Conservation (phyloP, 192 early-diverging fungal genomes). For the Coemansia sp. region DNA sequence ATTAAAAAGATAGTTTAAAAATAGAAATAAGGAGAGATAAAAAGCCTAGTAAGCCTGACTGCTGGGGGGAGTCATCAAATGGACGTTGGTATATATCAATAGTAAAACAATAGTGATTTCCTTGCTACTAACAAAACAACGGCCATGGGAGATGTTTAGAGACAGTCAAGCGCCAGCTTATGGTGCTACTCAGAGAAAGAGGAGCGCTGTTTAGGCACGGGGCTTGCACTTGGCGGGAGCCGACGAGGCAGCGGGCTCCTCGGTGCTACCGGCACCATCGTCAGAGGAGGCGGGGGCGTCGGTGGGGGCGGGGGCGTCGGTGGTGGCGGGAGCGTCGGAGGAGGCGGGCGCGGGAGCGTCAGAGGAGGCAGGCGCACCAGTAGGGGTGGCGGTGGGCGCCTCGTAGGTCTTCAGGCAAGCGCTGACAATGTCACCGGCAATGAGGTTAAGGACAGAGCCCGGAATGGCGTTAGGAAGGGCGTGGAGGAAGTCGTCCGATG, state of each 20-base stretch:
- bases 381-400: conserved; percentile 6
- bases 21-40: background rate
- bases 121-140: background rate
- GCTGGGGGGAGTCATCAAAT: too few relatives aligned
- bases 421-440: conserved; percentile 28
- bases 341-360: background rate
- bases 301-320: conserved; percentile 8
- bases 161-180: too few relatives aligned
- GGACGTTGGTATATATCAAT: too few relatives aligned
- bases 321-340: background rate
- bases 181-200: too few relatives aligned
- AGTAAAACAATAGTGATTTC: too few relatives aligned
- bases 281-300: conserved; percentile 6
- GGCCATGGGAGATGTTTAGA: background rate
- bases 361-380: background rate
- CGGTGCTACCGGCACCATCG: too few relatives aligned
- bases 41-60: background rate
- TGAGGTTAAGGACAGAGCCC: conserved; percentile 33
- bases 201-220: conserved; percentile 8
- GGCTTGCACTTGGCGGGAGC: conserved; percentile 35
- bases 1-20: conserved; percentile 4
- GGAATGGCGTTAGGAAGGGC: conserved; percentile 39
- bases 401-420: conserved; percentile 34
- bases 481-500: conserved; percentile 37
- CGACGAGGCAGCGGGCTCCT: conserved; percentile 10